Conservation (phyloP, 2,329 filamentous ascomycete species). For the Gyromitra esculenta region DNA sequence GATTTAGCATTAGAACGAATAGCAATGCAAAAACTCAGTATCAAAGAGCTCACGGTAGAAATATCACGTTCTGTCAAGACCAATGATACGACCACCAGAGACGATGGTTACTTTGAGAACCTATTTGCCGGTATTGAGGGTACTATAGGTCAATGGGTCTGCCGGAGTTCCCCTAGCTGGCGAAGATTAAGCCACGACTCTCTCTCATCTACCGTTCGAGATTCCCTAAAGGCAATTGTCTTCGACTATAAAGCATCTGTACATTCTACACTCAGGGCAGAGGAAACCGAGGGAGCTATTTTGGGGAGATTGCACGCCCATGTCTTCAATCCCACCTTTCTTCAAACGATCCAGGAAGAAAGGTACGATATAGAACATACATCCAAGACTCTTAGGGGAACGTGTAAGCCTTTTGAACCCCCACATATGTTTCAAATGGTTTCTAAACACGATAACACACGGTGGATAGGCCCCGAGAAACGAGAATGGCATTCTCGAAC, state of each 20-base stretch:
- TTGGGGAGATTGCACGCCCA: not conserved
- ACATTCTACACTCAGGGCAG: not conserved
- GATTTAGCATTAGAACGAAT: not conserved
- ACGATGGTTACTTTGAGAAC: conserved; percentile 26
- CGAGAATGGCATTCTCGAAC: conserved; percentile 26
- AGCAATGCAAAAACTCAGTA: not conserved
- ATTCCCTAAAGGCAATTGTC: not conserved
- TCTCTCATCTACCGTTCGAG: not conserved
- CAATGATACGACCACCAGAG: conserved; percentile 9
- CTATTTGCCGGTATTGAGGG: conserved; percentile 31
- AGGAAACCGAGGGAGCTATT: conserved; percentile 11
- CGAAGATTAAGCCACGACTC: not conserved
- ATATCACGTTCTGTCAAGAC: not conserved
- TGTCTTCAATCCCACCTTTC: conserved; percentile 1
- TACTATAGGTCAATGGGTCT: conserved; percentile 25
- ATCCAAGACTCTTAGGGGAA: conserved; percentile 11
- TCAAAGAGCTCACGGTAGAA: conserved; percentile 6
- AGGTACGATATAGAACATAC: not conserved
- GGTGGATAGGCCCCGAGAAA: conserved; percentile 19
- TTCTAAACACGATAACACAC: conserved; percentile 1
- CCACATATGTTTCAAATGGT: not conserved
- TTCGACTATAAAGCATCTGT: not conserved
- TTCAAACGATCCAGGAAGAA: not conserved
- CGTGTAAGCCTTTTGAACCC: not conserved
- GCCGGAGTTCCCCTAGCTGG: conserved; percentile 1